These are phyloP conservation scores for Helotiales sp. DNA, from an alignment of 2,329 filamentous ascomycete genomes.

Conservation along the genomic window DNA sequence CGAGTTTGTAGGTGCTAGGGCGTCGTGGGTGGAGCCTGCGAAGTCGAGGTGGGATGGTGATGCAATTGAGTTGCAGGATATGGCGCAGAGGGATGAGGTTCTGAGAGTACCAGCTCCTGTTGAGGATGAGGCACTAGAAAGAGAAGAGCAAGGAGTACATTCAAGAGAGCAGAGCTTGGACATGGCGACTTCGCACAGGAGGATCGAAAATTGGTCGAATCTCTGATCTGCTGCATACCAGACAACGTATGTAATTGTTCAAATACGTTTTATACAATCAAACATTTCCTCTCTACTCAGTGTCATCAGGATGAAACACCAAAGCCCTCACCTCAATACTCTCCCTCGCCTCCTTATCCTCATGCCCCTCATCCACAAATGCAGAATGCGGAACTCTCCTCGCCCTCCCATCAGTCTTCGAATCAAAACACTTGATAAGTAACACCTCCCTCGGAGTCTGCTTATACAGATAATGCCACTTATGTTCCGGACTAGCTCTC, in stretches of 20 bases:
- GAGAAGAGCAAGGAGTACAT: not conserved
- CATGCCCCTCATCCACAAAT: constrained; percentile 50
- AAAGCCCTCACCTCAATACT: constrained; percentile 58
- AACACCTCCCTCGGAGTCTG: constrained; percentile 55
- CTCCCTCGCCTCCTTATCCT: constrained; percentile 43
- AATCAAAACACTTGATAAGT: constrained; percentile 64
- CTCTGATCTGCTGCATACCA: too few species aligned
- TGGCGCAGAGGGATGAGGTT: not conserved
- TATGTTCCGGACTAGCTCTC: constrained; percentile 50
- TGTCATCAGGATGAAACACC: constrained; percentile 43
- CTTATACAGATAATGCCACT: constrained; percentile 54
- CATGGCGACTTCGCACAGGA: too few species aligned
- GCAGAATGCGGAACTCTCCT: constrained; percentile 55
- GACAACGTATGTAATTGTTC: too few species aligned
- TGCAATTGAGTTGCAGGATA: not conserved
- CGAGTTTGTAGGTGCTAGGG: not conserved
- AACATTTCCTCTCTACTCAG: not conserved
- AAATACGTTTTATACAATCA: not conserved
- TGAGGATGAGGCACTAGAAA: not conserved
- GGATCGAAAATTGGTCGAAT: too few species aligned
- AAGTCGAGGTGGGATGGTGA: not conserved
- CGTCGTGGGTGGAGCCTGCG: not conserved
- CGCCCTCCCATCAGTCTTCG: constrained; percentile 53
- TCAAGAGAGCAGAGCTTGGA: too few species aligned
- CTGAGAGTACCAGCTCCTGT: too few species aligned